Evolutionary conservation across 768 basidiomycete genomes (phyloP).

Genomic region (Botryobasidium botryosum): DNA sequence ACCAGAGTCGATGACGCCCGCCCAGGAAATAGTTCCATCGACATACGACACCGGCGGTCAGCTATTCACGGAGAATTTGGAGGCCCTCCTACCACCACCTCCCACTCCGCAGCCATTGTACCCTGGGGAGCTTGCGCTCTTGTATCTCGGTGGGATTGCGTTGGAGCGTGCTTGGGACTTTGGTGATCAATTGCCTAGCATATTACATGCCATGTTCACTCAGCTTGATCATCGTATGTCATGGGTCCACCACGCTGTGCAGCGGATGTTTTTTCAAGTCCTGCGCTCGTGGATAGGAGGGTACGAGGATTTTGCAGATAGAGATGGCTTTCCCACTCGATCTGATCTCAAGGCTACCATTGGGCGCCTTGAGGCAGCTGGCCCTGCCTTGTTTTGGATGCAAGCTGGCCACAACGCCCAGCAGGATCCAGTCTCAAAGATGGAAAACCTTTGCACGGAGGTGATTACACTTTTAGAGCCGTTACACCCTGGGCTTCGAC

Average conservation of each 20-base stretch:
- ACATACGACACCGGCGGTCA: slow-evolving; percentile 34
- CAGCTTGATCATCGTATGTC: slow-evolving; percentile 65
- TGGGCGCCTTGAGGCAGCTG: slow-evolving; percentile 38
- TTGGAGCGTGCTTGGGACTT: slow-evolving; percentile 64
- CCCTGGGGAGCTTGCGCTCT: slow-evolving; percentile 74
- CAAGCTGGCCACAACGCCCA: slow-evolving; percentile 21
- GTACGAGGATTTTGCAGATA: slow-evolving; percentile 54
- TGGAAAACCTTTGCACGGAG: slow-evolving; percentile 48
- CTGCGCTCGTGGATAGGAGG: slow-evolving; percentile 68
- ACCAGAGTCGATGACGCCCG: slow-evolving; percentile 70
- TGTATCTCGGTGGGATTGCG: slow-evolving; percentile 65
- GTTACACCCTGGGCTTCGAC: slow-evolving; percentile 46
- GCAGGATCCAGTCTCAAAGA: slow-evolving; percentile 30
- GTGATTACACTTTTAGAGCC: slow-evolving; percentile 53
- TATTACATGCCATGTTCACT: slow-evolving; percentile 65
- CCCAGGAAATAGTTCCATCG: slow-evolving; percentile 23
- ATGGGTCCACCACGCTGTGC: slow-evolving; percentile 53
- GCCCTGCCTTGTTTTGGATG: slow-evolving; percentile 45
- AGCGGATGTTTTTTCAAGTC: slow-evolving; percentile 68
- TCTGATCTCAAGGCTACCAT: slow-evolving; percentile 35
- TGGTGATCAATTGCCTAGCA: slow-evolving; percentile 45
- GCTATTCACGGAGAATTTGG: slow-evolving; percentile 66
- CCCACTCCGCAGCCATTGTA: slow-evolving; percentile 55
- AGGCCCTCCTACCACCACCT: slow-evolving; percentile 51
- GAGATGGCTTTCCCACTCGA: slow-evolving; percentile 28